phyloP scores from a whole-genome alignment of 2,329 filamentous ascomycete species.

The Emericellopsis atlantica region DNA sequence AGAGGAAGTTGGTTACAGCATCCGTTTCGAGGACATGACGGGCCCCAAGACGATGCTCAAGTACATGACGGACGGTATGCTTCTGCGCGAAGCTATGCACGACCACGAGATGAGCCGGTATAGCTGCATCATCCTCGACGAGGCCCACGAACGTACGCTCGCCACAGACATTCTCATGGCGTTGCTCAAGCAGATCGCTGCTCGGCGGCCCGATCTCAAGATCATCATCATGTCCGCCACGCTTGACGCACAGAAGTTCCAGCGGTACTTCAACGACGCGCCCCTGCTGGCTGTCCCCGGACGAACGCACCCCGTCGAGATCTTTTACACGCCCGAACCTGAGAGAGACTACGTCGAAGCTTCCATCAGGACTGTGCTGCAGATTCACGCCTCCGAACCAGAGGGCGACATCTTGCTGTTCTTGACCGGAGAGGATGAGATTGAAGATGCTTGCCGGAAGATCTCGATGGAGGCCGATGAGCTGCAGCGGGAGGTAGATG shows the following conservation, averaged over 20 bases:
- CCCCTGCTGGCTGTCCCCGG: constrained; percentile 89
- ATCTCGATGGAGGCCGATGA: constrained; percentile 86
- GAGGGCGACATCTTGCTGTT: constrained; percentile 93
- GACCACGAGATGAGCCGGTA: constrained; percentile 87
- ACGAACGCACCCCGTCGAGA: constrained; percentile 91
- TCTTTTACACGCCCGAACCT: constrained; percentile 94
- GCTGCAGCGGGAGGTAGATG: constrained; percentile 80
- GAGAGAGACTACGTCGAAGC: constrained; percentile 96
- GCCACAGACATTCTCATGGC: constrained; percentile 97
- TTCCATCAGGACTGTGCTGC: constrained; percentile 83
- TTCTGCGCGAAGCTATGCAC: constrained; percentile 91
- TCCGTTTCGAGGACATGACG: constrained; percentile 95
- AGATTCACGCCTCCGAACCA: constrained; percentile 86
- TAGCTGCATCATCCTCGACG: constrained; percentile 95
- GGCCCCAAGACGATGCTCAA: constrained; percentile 83
- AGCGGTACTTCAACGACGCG: constrained; percentile 91
- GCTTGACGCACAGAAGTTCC: constrained; percentile 94
- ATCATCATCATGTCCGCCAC: constrained; percentile 99
- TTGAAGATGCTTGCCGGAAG: constrained; percentile 90
- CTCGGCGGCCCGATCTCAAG: constrained; percentile 78
- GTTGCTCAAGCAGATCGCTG: constrained; percentile 78
- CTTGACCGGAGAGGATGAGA: constrained; percentile 95
- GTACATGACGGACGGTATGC: constrained; percentile 99
- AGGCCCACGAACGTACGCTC: constrained; percentile 94
- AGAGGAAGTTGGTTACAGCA: constrained; percentile 95